Conservation (phyloP, 768 basidiomycete genomes). For the Kondoa malvinella region DNA sequence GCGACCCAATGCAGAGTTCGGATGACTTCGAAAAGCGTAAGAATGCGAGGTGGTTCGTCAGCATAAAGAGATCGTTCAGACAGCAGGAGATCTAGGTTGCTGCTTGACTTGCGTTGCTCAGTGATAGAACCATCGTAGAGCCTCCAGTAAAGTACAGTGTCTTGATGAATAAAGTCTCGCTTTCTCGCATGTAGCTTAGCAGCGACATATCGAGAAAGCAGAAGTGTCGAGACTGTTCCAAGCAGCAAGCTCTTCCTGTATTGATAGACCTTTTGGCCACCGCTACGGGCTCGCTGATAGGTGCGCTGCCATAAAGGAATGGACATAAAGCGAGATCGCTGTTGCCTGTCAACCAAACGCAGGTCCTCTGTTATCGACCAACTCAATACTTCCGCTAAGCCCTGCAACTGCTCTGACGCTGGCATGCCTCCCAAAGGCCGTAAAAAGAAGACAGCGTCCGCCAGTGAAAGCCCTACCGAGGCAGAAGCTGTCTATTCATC, state of each 20-base stretch:
- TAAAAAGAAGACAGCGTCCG: not conserved
- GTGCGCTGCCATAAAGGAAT: too few species aligned
- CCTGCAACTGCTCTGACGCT: too few species aligned
- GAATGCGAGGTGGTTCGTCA: slow-evolving; percentile 25
- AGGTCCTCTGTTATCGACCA: too few species aligned
- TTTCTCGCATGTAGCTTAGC: slow-evolving; percentile 15
- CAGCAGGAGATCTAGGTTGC: slow-evolving; percentile 22
- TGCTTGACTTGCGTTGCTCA: slow-evolving; percentile 18
- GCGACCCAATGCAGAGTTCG: slow-evolving; percentile 24
- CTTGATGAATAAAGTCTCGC: slow-evolving; percentile 19
- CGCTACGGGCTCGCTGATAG: too few species aligned
- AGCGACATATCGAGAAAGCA: slow-evolving; percentile 2
- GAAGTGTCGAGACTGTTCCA: too few species aligned
- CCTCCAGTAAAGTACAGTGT: slow-evolving; percentile 26
- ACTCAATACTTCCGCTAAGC: too few species aligned
- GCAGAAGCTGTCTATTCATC: not conserved
- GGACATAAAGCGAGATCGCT: too few species aligned
- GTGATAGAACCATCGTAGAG: slow-evolving; percentile 27
- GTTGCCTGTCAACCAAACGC: too few species aligned
- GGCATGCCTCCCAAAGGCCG: not conserved
- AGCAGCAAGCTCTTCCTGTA: too few species aligned
- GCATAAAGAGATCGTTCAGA: slow-evolving; percentile 15
- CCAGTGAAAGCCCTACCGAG: not conserved
- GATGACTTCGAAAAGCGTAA: slow-evolving; percentile 27
- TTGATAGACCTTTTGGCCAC: too few species aligned